phyloP scores from a whole-genome alignment of 1,284 basidiomycete species.

The Flammula alnicola region DNA sequence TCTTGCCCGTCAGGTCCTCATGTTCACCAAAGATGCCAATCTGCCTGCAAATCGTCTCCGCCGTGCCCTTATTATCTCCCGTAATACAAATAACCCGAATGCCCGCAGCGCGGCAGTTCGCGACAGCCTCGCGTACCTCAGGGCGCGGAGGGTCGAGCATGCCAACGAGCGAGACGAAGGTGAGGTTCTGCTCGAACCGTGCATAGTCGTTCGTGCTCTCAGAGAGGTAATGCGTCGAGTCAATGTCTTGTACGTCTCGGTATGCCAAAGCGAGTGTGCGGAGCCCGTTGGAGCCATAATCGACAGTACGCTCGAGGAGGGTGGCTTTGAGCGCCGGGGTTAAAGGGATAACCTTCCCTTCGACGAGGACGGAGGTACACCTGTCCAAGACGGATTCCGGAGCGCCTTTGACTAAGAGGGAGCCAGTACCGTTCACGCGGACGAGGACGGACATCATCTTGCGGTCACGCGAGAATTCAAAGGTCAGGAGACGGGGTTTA shows the following conservation, averaged over 20 bases:
- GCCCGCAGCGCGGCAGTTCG: conserved; percentile 90
- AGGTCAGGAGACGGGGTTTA: conserved; percentile 85
- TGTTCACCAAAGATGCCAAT: conserved; percentile 90
- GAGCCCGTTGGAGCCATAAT: conserved; percentile 84
- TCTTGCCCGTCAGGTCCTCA: conserved; percentile 89
- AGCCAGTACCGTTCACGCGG: conserved; percentile 59
- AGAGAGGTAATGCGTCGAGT: conserved; percentile 81
- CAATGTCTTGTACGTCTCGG: conserved; percentile 77
- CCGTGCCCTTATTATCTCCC: conserved; percentile 98
- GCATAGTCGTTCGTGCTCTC: conserved; percentile 82
- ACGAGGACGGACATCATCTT: conserved; percentile 99
- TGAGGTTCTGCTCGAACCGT: conserved; percentile 88
- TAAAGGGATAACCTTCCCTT: conserved; percentile 70
- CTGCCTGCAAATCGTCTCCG: conserved; percentile 95
- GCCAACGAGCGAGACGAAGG: conserved; percentile 94
- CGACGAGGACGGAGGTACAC: conserved; percentile 76
- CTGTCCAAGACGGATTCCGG: conserved; percentile 94
- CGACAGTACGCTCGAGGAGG: conserved; percentile 68
- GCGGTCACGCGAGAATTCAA: conserved; percentile 97
- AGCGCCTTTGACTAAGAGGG: conserved; percentile 93
- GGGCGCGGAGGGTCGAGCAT: conserved; percentile 99
- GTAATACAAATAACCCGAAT: conserved; percentile 98
- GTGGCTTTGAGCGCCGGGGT: conserved; percentile 62
- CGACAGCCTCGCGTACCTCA: conserved; percentile 87
- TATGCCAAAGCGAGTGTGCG: conserved; percentile 93